Evolutionary conservation across 2,329 filamentous ascomycete genomes (phyloP), one percentile per base, ranked within the genome.

Genomic region (Colletotrichum sp.): DNA sequence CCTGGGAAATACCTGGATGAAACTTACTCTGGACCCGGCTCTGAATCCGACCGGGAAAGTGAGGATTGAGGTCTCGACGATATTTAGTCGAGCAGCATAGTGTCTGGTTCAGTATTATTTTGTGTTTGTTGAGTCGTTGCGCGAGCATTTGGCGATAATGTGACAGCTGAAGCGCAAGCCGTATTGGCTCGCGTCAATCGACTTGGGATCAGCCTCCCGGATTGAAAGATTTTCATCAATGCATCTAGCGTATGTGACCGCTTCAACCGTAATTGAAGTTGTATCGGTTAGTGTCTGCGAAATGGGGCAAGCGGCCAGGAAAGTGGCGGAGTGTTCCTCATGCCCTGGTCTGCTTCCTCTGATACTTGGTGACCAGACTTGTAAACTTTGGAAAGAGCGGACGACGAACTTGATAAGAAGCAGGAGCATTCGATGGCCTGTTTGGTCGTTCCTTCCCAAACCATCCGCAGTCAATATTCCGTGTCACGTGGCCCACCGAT

Each of bases 161-260:
- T 7, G 8, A 44, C 39, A 44, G 39, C 2, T 0, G 16, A 0
- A 44, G 39, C 0, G 3, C 39, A 44, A 10, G 18, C 39, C 0
- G 39, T 44, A n/a, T 10, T 44, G 16, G 0, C 16, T 10, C 39
- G 39, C 39, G 18, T 44, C 39, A 44, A 44, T 44, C 36, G 8
- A 26, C 3, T 2, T 18, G 8, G 36, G 8, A 1, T 4, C 16
- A 10, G 16, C 8, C 0, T 0, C 16, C 36, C 16, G 36, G 0
- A 0, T 44, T 0, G 16, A 18, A 44, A 44, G 16, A 0, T 10
- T 44, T 44, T 0, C 36, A 18, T 39, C 0, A 9, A 18, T 39
- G 2, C 5, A 0, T n/a, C n/a, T n/a, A n/a, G 34, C 36, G 36
- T 0, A 39, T 18, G 36, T 39, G 16, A 39, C 36, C 36, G 36